Base-by-base conservation (phyloP, 2,329 filamentous ascomycete species). In the Zasmidium angulare region DNA sequence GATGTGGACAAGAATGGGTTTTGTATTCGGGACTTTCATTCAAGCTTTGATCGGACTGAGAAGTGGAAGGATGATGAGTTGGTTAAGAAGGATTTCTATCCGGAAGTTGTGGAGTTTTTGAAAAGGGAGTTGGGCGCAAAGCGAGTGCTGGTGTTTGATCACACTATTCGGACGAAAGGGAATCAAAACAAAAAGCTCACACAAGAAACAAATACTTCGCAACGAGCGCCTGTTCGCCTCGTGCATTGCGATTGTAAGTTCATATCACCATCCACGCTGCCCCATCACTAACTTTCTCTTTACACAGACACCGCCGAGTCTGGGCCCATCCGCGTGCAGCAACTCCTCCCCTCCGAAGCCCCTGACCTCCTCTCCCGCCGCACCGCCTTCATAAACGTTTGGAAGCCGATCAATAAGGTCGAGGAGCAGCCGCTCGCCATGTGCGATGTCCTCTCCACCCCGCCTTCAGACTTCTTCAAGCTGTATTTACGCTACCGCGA, bases 171-270 rank as follows among this genome's bases (percentile, higher is more conserved):
- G 23, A 75, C 76, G 1, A 68, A 71, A 29, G 61, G 65, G 2
- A 72, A 75, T 46, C 68, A 68, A 29, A 58, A 60, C 19, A 75
- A 75, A 56, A 65, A 66, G 40, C 63, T 76, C 46, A 75, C 74
- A 12, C 68, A 74, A 21, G 70, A 75, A 55, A 70, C 66, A 1
- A 69, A 70, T 11, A 73, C 71, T 0, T 62, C 64, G 9, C 71
- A 75, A 53, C 76, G 80, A 31, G 75, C 78, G 4, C 80, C 80
- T 1, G 79, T 82, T 1, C 77, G 78, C 59, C 74, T 80, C n/a
- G 79, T 82, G 1, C 80, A 82, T 64, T 81, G 81, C 68, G 80
- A 82, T 62, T 81, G n/a, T n/a, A n/a, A n/a, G n/a, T n/a, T n/a
- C n/a, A n/a, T n/a, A n/a, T n/a, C n/a, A n/a, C n/a, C n/a, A n/a